Base-by-base conservation (phyloP, 495 filamentous ascomycete genomes). In the Podospora appendiculata region DNA sequence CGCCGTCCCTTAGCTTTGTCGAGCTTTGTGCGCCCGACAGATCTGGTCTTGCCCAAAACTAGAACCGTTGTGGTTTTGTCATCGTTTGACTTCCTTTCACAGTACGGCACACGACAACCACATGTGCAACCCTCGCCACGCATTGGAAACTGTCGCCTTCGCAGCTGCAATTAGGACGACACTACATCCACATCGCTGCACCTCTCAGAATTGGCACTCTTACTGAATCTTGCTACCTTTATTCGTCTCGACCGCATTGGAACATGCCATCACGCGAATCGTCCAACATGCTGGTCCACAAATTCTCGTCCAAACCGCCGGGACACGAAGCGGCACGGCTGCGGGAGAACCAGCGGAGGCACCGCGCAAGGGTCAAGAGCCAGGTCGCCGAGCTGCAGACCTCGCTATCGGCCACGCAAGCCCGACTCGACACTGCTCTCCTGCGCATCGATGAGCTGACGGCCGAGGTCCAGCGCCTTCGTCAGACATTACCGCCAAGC, bases 341-440 rank as follows among this genome's bases (percentile, higher is more conserved):
- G 16, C 57, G 60, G 0, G 62, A 63, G 38, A 67, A 67, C 49
- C 64, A 67, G 48, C 62, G 64, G 17, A 59, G 64, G 9, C 64
- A 67, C 43, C 62, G 64, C 4, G 62, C 62, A 11, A 55, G 60
- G 38, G 62, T 65, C 16, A 67, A 67, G 46, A 44, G 48, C 32
- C 49, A 45, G 1, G 58, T 65, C 10, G 32, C 45, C 13, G 59
- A 63, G 18, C 60, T 67, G 3, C 62, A 67, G 42, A 16, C 38
- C 1, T 32, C 54, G 1, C 53, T 67, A 1, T 45, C 39, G 8
- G 42, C 13, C 6, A 55, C 61, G 0, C 51, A 58, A 41, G 44
- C 6, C 12, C 45, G 41, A 16, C 60, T 67, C n/a, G 45, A 55
- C 6, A 42, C 52, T 2, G 62, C 64, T 1, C 48, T 63, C 14